Evolutionary conservation across 768 basidiomycete genomes (phyloP).

Genomic region (Lactarius trivialis): DNA sequence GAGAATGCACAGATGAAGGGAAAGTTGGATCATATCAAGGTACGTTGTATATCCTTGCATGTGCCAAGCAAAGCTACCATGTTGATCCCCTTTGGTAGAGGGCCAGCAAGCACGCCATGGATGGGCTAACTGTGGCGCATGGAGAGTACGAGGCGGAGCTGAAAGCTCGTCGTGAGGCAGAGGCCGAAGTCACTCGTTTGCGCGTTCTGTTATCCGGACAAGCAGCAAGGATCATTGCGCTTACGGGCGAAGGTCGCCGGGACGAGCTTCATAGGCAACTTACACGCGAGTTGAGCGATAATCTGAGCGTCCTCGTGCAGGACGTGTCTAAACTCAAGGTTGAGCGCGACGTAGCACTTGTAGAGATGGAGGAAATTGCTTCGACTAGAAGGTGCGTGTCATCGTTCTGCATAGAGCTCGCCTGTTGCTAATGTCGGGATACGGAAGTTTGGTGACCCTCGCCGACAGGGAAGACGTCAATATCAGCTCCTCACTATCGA

Average conservation of each 20-base stretch:
- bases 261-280: conserved; percentile 76
- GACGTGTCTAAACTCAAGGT: conserved; percentile 83
- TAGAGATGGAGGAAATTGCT: conserved; percentile 88
- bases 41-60: conserved; percentile 32
- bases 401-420: background rate
- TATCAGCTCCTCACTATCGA: conserved; percentile 63
- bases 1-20: conserved; percentile 60
- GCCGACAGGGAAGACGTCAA: conserved; percentile 25
- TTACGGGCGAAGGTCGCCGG: conserved; percentile 70
- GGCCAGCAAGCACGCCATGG: conserved; percentile 85
- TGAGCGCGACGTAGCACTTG: conserved; percentile 86
- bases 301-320: conserved; percentile 70
- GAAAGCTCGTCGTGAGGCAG: conserved; percentile 80
- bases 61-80: background rate
- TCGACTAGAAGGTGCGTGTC: conserved; percentile 59
- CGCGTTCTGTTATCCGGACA: conserved; percentile 85
- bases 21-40: conserved; percentile 84
- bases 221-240: conserved; percentile 76
- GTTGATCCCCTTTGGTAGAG: conserved; percentile 43
- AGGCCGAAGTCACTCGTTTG: conserved; percentile 84
- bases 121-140: conserved; percentile 87
- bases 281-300: conserved; percentile 71
- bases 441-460: conserved; percentile 22
- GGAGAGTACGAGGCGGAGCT: conserved; percentile 92
- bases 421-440: background rate